phyloP scores from a whole-genome alignment of 106 monocot genomes.

The Dendrobium catenatum region DNA sequence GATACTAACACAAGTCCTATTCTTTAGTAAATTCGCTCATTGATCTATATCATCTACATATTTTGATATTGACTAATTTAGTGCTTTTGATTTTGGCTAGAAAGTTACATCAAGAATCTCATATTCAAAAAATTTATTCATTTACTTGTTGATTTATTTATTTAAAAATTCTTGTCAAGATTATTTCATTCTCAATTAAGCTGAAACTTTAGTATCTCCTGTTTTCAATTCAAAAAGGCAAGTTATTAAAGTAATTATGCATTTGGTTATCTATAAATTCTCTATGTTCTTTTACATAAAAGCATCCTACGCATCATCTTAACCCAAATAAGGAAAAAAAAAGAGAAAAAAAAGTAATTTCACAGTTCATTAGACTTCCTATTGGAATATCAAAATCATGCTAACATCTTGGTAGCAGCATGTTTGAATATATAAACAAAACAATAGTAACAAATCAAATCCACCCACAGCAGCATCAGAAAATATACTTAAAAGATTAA shows the following conservation, averaged over 20 bases:
- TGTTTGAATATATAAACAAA: background rate
- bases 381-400: background rate
- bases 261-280: background rate
- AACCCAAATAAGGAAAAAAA: too few species aligned
- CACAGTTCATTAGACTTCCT: background rate
- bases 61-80: background rate
- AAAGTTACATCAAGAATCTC: background rate
- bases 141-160: background rate
- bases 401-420: background rate
- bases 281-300: background rate
- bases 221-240: background rate
- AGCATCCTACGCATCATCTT: background rate
- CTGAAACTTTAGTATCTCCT: background rate
- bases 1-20: too few species aligned
- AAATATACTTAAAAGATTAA: background rate
- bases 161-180: background rate
- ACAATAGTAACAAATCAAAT: background rate
- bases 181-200: background rate
- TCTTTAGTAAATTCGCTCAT: background rate
- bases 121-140: background rate
- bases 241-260: background rate
- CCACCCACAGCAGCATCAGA: background rate
- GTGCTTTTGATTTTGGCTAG: background rate
- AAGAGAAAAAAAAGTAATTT: background rate
- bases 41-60: background rate